Evolutionary conservation across 164 flowering plant genomes (phyloP).

Genomic region (Vitis amurensis): DNA sequence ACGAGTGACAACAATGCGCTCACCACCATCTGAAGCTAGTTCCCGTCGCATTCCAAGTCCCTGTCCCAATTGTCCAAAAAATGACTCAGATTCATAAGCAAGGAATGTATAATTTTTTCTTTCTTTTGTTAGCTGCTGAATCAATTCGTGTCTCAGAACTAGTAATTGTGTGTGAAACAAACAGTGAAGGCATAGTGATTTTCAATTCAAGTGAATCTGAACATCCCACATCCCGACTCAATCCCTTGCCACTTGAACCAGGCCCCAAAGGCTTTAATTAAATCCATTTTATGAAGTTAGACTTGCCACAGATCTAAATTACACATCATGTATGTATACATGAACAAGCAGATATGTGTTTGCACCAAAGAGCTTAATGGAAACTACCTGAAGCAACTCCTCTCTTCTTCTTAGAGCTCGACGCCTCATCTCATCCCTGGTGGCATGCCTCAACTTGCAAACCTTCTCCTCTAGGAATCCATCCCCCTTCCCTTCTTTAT

Average conservation of each 20-base stretch:
- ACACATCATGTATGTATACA: too few species aligned
- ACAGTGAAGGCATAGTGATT: too few species aligned
- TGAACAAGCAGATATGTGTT: not conserved
- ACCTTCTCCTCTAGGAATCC: constrained; percentile 83
- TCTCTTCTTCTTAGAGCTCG: constrained; percentile 79
- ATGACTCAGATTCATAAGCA: not conserved
- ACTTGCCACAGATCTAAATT: too few species aligned
- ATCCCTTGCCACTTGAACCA: too few species aligned
- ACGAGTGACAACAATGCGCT: constrained; percentile 75
- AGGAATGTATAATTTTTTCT: not conserved
- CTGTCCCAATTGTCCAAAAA: constrained; percentile 33
- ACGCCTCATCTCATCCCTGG: constrained; percentile 93
- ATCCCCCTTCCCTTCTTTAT: constrained; percentile 84
- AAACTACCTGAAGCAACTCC: constrained; percentile 81
- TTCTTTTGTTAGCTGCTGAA: not conserved
- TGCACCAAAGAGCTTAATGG: not conserved
- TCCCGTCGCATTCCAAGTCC: constrained; percentile 90
- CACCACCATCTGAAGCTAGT: constrained; percentile 86
- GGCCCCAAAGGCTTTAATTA: too few species aligned
- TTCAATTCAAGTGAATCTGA: too few species aligned
- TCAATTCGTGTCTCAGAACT: not conserved
- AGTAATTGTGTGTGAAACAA: too few species aligned
- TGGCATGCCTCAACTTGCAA: constrained; percentile 77
- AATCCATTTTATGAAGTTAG: too few species aligned
- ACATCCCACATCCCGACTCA: too few species aligned